Conservation (phyloP, 768 basidiomycete species). For the Mycena rebaudengoi region DNA sequence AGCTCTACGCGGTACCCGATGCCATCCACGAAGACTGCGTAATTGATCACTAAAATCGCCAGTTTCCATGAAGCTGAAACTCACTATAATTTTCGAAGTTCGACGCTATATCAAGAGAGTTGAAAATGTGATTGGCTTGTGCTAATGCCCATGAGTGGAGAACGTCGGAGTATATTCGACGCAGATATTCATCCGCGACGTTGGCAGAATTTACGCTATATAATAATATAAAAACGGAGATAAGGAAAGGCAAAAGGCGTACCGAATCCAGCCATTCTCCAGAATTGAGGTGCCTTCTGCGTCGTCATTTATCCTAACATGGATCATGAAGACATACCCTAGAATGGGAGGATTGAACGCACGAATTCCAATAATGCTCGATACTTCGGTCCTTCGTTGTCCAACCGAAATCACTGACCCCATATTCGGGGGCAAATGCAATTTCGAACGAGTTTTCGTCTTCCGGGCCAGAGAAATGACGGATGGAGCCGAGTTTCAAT, state of each 20-base stretch:
- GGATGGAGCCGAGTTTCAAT: not conserved
- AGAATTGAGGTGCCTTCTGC: not conserved
- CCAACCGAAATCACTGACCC: not conserved
- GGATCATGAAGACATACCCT: not conserved
- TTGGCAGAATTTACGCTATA: not conserved
- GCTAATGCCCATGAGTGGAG: not conserved
- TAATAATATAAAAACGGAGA: not conserved
- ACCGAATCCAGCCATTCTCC: constrained; percentile 11
- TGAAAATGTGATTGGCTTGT: constrained; percentile 1
- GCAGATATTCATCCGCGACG: not conserved
- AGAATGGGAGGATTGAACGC: not conserved
- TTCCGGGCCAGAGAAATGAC: not conserved
- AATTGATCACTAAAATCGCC: not conserved
- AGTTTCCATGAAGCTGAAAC: not conserved
- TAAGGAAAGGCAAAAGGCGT: not conserved
- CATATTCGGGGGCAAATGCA: not conserved
- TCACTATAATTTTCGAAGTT: not conserved
- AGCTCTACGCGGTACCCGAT: not conserved
- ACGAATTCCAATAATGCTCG: not conserved
- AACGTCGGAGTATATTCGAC: not conserved
- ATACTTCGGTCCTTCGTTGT: not conserved
- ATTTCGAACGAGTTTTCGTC: not conserved
- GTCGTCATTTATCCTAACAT: not conserved
- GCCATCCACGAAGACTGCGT: not conserved
- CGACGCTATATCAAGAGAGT: not conserved